Evolutionary conservation across 2,329 filamentous ascomycete genomes (phyloP).

Genomic region (Paecilomyces formosus): DNA sequence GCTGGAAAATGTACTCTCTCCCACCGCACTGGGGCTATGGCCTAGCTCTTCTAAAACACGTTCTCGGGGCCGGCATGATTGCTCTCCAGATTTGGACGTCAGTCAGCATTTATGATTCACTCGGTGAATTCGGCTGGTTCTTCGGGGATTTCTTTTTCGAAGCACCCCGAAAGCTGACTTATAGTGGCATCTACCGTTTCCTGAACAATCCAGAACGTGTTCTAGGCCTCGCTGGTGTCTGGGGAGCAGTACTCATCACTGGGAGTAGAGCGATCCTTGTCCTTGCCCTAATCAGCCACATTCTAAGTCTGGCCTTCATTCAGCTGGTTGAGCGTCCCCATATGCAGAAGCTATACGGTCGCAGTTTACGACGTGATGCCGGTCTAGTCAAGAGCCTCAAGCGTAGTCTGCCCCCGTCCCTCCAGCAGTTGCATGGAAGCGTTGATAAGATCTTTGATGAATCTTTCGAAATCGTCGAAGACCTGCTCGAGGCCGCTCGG

Average conservation of each 20-base stretch:
- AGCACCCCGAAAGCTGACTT: constrained; percentile 78
- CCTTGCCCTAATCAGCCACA: constrained; percentile 76
- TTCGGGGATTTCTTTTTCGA: constrained; percentile 99
- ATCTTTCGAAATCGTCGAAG: constrained; percentile 81
- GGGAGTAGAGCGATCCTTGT: constrained; percentile 82
- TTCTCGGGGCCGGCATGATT: constrained; percentile 72
- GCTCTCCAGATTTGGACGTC: constrained; percentile 89
- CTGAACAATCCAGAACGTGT: constrained; percentile 95
- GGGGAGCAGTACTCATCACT: constrained; percentile 90
- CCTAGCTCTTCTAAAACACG: constrained; percentile 78
- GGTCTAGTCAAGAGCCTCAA: constrained; percentile 88
- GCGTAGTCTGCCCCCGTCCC: constrained; percentile 72
- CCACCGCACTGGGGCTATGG: constrained; percentile 82
- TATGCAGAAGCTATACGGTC: constrained; percentile 96
- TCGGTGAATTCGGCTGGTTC: constrained; percentile 98
- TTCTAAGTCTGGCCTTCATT: constrained; percentile 78
- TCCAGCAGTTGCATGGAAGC: constrained; percentile 76
- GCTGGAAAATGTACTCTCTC: constrained; percentile 93
- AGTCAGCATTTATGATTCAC: constrained; percentile 84
- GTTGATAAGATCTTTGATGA: constrained; percentile 82
- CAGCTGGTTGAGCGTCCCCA: constrained; percentile 92
- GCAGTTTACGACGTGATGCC: constrained; percentile 73
- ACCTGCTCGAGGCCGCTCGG: constrained; percentile 75
- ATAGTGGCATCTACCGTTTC: constrained; percentile 96
- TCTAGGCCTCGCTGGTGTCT: constrained; percentile 87